Conservation (phyloP, 1,284 basidiomycete genomes). For the Porodaedalea pini region DNA sequence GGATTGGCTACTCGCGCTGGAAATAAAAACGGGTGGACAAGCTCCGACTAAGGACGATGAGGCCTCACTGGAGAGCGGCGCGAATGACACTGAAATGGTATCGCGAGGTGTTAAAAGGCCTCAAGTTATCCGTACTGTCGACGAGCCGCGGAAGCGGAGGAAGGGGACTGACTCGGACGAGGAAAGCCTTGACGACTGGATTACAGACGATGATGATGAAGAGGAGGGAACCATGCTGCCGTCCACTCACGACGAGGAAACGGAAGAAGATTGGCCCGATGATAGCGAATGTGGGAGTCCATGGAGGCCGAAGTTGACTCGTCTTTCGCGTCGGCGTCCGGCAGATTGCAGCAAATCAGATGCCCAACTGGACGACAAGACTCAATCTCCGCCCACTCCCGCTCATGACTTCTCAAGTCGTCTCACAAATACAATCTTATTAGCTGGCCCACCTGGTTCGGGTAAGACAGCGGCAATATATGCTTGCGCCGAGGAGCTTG, state of each 20-base stretch:
- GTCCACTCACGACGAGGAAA: slow-evolving; percentile 22
- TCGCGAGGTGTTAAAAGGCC: slow-evolving; percentile 21
- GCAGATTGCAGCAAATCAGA: neutral
- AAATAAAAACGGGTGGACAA: slow-evolving; percentile 42
- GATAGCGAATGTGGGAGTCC: slow-evolving; percentile 11
- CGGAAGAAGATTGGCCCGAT: slow-evolving; percentile 17
- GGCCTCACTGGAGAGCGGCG: slow-evolving; percentile 12
- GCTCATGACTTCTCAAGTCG: slow-evolving; percentile 39
- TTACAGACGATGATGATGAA: slow-evolving; percentile 29
- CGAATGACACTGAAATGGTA: slow-evolving; percentile 23
- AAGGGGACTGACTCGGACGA: slow-evolving; percentile 25
- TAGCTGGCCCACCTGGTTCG: slow-evolving; percentile 78
- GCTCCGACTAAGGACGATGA: slow-evolving; percentile 15
- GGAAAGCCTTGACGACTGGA: slow-evolving; percentile 29
- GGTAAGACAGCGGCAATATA: slow-evolving; percentile 95
- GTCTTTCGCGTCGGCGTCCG: slow-evolving; percentile 9
- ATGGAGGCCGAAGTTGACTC: slow-evolving; percentile 16
- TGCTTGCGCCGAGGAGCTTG: slow-evolving; percentile 89
- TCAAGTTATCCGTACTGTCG: slow-evolving; percentile 25
- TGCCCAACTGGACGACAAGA: neutral
- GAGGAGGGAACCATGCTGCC: slow-evolving; percentile 33
- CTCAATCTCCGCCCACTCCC: slow-evolving; percentile 14
- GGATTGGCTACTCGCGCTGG: slow-evolving; percentile 76
- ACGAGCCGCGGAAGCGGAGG: slow-evolving; percentile 24
- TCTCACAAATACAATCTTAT: slow-evolving; percentile 81